Conservation (phyloP, 2,329 filamentous ascomycete species). For the Fusarium agapanthi region DNA sequence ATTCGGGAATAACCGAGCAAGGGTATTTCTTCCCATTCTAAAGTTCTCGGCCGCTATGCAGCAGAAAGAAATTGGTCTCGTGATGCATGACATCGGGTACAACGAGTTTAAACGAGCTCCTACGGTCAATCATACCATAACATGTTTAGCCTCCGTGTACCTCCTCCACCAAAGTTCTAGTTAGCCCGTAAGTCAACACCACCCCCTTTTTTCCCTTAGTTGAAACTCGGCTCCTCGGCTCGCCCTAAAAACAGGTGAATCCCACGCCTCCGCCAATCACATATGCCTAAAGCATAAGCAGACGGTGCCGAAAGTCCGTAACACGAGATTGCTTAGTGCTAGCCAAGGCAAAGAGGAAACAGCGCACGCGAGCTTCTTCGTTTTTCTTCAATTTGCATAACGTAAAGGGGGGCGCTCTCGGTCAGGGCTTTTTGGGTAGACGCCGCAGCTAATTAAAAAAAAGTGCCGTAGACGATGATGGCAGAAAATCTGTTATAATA, state of each 20-base stretch:
- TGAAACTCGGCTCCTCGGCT: neutral
- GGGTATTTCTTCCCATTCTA: neutral
- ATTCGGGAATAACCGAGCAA: slow-evolving; percentile 10
- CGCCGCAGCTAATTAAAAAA: neutral
- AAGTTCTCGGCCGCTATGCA: neutral
- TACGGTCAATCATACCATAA: neutral
- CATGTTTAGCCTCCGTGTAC: neutral
- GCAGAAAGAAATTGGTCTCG: neutral
- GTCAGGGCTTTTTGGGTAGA: neutral
- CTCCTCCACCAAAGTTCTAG: no score
- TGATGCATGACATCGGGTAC: neutral
- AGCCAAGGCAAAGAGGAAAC: slow-evolving; percentile 11
- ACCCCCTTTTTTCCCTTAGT: neutral
- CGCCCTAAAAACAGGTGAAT: neutral
- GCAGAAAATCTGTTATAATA: neutral
- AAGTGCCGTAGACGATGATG: no score
- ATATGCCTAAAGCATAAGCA: neutral
- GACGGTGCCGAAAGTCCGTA: slow-evolving; percentile 18
- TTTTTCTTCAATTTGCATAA: slow-evolving; percentile 7
- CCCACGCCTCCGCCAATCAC: neutral
- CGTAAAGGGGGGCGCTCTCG: neutral
- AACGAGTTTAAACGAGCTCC: neutral
- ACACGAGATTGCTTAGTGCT: slow-evolving; percentile 18
- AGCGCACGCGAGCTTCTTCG: slow-evolving; percentile 4
- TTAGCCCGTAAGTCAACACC: neutral